Evolutionary conservation across 768 basidiomycete genomes (phyloP), one percentile per base, ranked within the genome.

Genomic region (Infundibulicybe gibba): DNA sequence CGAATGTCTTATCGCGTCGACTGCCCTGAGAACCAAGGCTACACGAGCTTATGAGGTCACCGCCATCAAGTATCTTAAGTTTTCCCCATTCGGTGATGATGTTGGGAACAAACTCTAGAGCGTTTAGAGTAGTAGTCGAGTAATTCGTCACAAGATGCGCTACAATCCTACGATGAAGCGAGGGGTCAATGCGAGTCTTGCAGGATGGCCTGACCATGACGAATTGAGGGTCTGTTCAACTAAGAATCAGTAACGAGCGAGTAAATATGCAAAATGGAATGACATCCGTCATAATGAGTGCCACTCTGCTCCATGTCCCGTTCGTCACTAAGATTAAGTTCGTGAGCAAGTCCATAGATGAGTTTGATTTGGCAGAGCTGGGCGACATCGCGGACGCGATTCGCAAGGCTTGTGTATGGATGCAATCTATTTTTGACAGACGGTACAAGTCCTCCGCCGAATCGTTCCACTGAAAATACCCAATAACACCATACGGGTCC

Each of bases 391-490:
- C 58, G 17, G 10, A 66, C 50, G 43, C 56, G 63, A 15, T 49
- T 45, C 43, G 61, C 58, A 11, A 74, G 52, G 6, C 53, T 52
- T 8, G 57, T 54, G 51, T 56, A 72, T 17, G 71, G 70, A 51
- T 61, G 55, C 2, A 55, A 45, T 15, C 61, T 56, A 37, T 60
- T 67, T 31, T 51, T 53, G 45, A 71, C 58, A 1, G 52, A 50
- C 3, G 49, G 58, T 15, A 48, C 43, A 3, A 74, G 49, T 2
- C 15, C 20, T 0, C 68, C 63, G 47, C 71, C 72, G 46, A 62
- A 69, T 3, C 65, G 54, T 48, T 73, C 71, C 60, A 69, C 69
- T 0, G 61, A 56, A 53, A 71, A 72, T 8, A 67, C 58, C 70
- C 70, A 69, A 40, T 61, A 64, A 1, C 54, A 49, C 65, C 68